Base-by-base conservation (phyloP, 352 stramenopile species). In the Globisporangium camurandrum region DNA sequence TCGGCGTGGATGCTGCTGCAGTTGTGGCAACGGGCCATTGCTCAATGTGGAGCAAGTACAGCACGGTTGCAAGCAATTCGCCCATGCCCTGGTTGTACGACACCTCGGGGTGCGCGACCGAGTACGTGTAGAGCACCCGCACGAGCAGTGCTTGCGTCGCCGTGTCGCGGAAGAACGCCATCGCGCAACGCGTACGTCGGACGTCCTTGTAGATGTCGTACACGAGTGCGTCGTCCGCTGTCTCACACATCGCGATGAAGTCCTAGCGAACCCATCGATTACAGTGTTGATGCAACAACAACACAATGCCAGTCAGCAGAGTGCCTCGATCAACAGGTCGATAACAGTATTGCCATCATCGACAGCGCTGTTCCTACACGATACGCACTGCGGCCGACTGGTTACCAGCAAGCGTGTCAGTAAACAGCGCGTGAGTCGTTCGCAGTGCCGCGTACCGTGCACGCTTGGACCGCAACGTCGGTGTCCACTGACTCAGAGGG, bases 81-180 rank as follows among this genome's bases (percentile, higher is more conserved):
- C 79, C 70, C 76, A 91, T 91, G 38, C 76, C 79, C 64, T 85
- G 73, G 51, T 91, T 86, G 57, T 88, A 91, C 39, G 74, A 87
- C 20, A 91, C 66, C 40, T 81, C 69, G 5, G 74, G 65, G 34
- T 91, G 76, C 4, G 65, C 69, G 6, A 51, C 48, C 14, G 79
- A 85, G 59, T 88, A 91, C 17, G 79, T 80, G 51, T 86, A 88
- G 14, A 91, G 36, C 0, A 87, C 58, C 2, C 76, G 74, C 26
- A 88, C 72, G 40, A 91, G 60, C 49, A 82, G 51, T 34, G 62
- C 67, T 47, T 91, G 79, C 0, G 80, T 58, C 9, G 57, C 30
- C 1, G 61, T 38, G 5, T 77, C 42, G 2, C 69, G 69, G 41
- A 91, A 91, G 61, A 68, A 86, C 17, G 61, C 49, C 72, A 87